These are phyloP conservation scores for Lepiota subincarnata DNA, from an alignment of 768 basidiomycete genomes.

Conservation along the genomic window DNA sequence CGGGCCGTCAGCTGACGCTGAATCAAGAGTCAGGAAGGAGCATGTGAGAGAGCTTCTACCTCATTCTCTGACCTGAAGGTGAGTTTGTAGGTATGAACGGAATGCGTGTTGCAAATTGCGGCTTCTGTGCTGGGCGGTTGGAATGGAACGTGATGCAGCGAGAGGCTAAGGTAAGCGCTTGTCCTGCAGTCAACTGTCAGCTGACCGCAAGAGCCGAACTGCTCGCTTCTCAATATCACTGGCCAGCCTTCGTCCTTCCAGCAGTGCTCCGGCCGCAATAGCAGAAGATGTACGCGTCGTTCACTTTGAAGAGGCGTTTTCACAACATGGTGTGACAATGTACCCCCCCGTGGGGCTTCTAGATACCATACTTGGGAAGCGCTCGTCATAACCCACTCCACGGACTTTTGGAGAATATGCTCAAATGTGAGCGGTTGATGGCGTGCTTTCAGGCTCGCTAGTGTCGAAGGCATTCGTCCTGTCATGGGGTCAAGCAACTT, in stretches of 20 bases:
- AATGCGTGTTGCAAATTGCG: too few relatives aligned
- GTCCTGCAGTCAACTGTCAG: too few relatives aligned
- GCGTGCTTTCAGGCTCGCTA: neutral
- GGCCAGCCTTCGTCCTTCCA: neutral
- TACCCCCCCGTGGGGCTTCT: neutral
- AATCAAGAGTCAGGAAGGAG: too few relatives aligned
- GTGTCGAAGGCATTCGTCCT: neutral
- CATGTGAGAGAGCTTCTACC: too few relatives aligned
- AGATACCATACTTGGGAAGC: slow-evolving; percentile 3
- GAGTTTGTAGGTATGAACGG: too few relatives aligned
- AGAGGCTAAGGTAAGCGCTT: too few relatives aligned
- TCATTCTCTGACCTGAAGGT: too few relatives aligned
- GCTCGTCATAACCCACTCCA: slow-evolving; percentile 1
- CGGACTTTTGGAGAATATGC: neutral
- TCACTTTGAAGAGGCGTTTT: too few relatives aligned
- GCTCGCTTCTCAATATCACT: neutral
- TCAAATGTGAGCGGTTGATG: neutral
- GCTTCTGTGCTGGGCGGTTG: too few relatives aligned
- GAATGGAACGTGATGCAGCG: too few relatives aligned
- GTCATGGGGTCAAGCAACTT: neutral
- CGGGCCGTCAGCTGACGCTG: too few relatives aligned
- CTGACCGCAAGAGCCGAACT: too few relatives aligned
- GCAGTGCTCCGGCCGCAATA: neutral
- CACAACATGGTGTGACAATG: neutral
- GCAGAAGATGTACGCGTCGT: neutral